A percentile compares a stretch with the other conserved stretches of the same genome.
Evolutionary conservation across 106 monocot genomes (phyloP).

Genomic region (Chionographis japonica): DNA sequence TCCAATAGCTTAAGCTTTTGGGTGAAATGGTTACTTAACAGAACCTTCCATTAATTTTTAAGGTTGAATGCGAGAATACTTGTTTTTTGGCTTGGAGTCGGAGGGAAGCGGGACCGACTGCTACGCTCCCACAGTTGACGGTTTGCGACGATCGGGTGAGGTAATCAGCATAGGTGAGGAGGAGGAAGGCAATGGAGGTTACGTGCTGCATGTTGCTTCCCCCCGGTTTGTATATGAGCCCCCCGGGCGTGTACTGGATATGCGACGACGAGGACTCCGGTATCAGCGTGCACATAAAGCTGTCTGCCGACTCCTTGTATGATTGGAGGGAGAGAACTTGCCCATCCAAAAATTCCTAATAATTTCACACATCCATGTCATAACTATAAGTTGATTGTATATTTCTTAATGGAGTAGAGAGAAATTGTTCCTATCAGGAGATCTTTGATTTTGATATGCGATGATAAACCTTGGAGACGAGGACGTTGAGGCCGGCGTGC

Average conservation of each 20-base stretch:
- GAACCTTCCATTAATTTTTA: no score
- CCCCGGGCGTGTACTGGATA: conserved; percentile 75
- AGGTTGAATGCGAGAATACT: conserved; percentile 17
- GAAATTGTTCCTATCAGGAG: no score
- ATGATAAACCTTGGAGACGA: conserved; percentile 61
- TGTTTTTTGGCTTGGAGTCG: conserved; percentile 75
- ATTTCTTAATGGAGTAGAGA: background rate
- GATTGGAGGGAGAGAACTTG: conserved; percentile 53
- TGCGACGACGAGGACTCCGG: conserved; percentile 74
- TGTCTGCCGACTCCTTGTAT: conserved; percentile 86
- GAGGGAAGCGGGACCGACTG: conserved; percentile 54
- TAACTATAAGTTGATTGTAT: background rate
- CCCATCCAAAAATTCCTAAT: conserved; percentile 77
- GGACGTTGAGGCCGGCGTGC: conserved; percentile 88
- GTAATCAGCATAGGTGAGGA: conserved; percentile 83
- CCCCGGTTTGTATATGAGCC: conserved; percentile 87
- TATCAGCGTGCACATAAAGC: conserved; percentile 87
- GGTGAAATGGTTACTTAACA: no score
- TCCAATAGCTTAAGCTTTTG: no score
- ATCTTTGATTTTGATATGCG: background rate
- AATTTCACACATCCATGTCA: background rate
- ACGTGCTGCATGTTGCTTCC: conserved; percentile 99
- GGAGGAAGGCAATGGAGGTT: conserved; percentile 85
- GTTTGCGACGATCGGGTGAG: conserved; percentile 50
- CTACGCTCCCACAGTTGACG: conserved; percentile 64